A percentile compares a stretch with the other conserved stretches of the same genome.
Evolutionary conservation across 2,329 filamentous ascomycete genomes (phyloP).

Genomic region (Whalleya microplaca): DNA sequence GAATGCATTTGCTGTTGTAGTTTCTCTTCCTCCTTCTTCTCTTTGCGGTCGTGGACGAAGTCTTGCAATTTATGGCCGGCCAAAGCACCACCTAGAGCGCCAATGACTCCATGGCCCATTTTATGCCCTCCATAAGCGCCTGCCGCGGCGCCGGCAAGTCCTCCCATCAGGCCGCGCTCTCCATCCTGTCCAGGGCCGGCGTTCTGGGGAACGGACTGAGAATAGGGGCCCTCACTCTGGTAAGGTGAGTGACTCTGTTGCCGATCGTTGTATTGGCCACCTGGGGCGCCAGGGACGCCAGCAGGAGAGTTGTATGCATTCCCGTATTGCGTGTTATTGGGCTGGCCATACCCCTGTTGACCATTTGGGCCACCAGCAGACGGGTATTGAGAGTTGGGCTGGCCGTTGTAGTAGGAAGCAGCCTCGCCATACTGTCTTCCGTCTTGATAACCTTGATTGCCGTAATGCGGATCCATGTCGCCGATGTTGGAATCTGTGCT

Average conservation of each 20-base stretch:
- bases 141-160: conserved; percentile 44
- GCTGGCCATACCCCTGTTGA: conserved; percentile 13
- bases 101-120: conserved; percentile 44
- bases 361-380: conserved; percentile 1
- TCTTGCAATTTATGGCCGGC: conserved; percentile 48
- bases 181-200: conserved; percentile 36
- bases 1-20: conserved; percentile 27
- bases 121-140: conserved; percentile 47
- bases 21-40: conserved; percentile 40
- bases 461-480: conserved; percentile 18
- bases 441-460: conserved; percentile 6
- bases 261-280: conserved; percentile 7
- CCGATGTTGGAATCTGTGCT: not conserved
- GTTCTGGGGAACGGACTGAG: conserved; percentile 2
- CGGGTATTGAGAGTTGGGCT: conserved; percentile 10
- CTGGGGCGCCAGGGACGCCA: not conserved
- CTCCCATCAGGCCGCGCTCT: conserved; percentile 47
- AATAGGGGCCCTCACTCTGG: conserved; percentile 4
- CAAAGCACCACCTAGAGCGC: conserved; percentile 45
- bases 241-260: conserved; percentile 4
- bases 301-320: conserved; percentile 4
- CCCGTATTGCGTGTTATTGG: conserved; percentile 11
- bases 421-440: conserved; percentile 15
- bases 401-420: conserved; percentile 20
- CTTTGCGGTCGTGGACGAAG: conserved; percentile 42